Conservation (phyloP, 2,329 filamentous ascomycete genomes). For the Cordyceps sp. region DNA sequence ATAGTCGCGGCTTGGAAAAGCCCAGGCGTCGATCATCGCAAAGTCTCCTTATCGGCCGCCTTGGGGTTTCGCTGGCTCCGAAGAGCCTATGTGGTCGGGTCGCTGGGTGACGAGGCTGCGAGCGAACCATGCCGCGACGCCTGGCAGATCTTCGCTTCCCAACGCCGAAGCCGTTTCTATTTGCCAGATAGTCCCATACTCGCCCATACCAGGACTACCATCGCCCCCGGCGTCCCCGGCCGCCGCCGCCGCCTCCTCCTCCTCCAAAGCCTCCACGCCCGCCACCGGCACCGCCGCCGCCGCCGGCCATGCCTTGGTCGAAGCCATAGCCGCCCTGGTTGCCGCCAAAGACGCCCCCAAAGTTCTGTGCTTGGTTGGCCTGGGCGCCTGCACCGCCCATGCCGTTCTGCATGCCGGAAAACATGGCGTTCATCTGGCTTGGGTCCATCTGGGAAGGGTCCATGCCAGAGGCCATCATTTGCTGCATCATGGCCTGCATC, state of each 20-base stretch:
- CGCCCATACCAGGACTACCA: constrained; percentile 9
- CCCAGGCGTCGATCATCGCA: no score
- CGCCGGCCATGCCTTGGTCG: constrained; percentile 28
- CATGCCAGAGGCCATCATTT: constrained; percentile 50
- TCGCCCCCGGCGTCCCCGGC: constrained; percentile 13
- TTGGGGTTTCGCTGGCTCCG: no score
- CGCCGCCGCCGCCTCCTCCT: constrained; percentile 6
- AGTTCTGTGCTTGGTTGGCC: constrained; percentile 33
- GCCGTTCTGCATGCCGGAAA: constrained; percentile 35
- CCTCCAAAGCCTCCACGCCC: constrained; percentile 11
- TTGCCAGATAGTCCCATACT: background rate
- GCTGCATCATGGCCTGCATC: constrained; percentile 54
- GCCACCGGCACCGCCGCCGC: constrained; percentile 14
- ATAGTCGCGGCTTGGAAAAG: no score
- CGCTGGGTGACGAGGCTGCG: no score
- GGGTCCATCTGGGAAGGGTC: constrained; percentile 52
- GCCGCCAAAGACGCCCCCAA: constrained; percentile 33
- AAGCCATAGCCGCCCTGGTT: constrained; percentile 35
- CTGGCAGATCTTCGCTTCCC: background rate
- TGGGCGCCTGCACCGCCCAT: constrained; percentile 26
- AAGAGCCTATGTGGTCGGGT: no score
- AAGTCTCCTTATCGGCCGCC: no score
- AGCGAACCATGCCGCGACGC: no score
- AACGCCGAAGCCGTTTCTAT: background rate
- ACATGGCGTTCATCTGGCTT: constrained; percentile 40